Conservation (phyloP, 164 flowering plant genomes). For the Dillenia turbinata region DNA sequence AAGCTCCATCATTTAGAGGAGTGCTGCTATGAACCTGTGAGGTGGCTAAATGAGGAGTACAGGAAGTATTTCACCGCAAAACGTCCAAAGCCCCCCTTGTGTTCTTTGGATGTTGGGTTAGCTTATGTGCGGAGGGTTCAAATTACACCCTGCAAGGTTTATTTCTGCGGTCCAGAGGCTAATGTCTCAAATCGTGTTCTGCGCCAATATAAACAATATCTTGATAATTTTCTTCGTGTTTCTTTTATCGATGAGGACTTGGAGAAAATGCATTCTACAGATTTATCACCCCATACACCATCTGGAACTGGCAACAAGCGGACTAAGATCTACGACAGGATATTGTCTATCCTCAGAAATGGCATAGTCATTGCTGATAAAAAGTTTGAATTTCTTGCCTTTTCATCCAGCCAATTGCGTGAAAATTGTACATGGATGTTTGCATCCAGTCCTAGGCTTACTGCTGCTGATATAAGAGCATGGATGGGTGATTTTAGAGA, state of each 20-base stretch:
- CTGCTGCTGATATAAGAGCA: slow-evolving; percentile 56
- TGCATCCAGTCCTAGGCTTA: slow-evolving; percentile 51
- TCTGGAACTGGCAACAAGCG: slow-evolving; percentile 16
- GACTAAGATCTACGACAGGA: slow-evolving; percentile 55
- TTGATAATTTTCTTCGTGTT: slow-evolving; percentile 73
- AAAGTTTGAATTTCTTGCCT: slow-evolving; percentile 90
- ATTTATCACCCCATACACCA: slow-evolving; percentile 38
- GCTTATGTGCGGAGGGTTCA: slow-evolving; percentile 70
- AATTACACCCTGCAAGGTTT: slow-evolving; percentile 73
- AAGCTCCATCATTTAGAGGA: slow-evolving; percentile 50
- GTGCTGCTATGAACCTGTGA: slow-evolving; percentile 76
- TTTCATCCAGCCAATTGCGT: slow-evolving; percentile 79
- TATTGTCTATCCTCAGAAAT: slow-evolving; percentile 42
- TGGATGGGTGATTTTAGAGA: slow-evolving; percentile 81
- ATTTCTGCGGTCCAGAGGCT: slow-evolving; percentile 76
- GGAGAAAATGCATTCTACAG: slow-evolving; percentile 54
- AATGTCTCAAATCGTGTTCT: slow-evolving; percentile 77
- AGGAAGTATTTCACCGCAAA: slow-evolving; percentile 16
- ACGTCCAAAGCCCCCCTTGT: slow-evolving; percentile 25
- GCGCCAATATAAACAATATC: slow-evolving; percentile 38
- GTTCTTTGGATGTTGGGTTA: slow-evolving; percentile 59
- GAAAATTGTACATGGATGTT: slow-evolving; percentile 93
- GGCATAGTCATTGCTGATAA: slow-evolving; percentile 78
- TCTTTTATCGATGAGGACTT: slow-evolving; percentile 80
- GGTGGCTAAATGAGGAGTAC: slow-evolving; percentile 59